Evolutionary conservation across 148 eudicot species (phyloP), one percentile per base, ranked within the genome.

Genomic region (Dianthus caryophyllus): DNA sequence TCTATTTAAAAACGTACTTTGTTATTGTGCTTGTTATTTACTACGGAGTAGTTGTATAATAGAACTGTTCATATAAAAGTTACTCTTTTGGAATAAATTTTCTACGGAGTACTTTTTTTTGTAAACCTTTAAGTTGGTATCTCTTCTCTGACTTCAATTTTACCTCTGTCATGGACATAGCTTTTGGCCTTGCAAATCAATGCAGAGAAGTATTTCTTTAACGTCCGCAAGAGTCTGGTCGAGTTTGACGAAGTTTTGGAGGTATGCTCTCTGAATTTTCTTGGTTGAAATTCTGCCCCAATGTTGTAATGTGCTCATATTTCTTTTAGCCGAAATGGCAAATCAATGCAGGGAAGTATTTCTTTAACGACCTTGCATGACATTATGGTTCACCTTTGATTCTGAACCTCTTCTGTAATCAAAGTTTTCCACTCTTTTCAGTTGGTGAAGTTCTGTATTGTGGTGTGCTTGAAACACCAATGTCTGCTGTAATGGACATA

Each of bases 211-310:
- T 90, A 83, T 77, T 94, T 88, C 67, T 94, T 90, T 73, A 82
- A 83, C 57, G 79, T 84, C 70, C 79, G 99, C 60, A 94, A 94
- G 88, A 90, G 83, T 79, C 84, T 94, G 59, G 97, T 94, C 36
- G 97, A 94, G 82, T 94, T 94, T 54, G 99, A 94, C 84, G 99
- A 94, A 88, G 97, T 94, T 63, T 79, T 94, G 65, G 99, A 94
- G 99, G 99, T 94, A 94, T 76, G 71, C 72, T 52, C 44, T 39
- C 46, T 18, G n/a, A 7, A 44, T 20, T 59, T 70, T 22, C 31
- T 9, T 65, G 31, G 29, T 58, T 48, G 52, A 39, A 22, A 1
- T 48, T 53, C 33, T 38, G 60, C 51, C 50, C 49, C 24, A 1
- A 12, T 17, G 26, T 30, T 55, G 25, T 68, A 12, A 13, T 55